Percentiles rank a stretch among this genome's conserved stretches.
phyloP scores from a whole-genome alignment of 192 early-diverging fungal genomes.

The Coemansia javaensis region DNA sequence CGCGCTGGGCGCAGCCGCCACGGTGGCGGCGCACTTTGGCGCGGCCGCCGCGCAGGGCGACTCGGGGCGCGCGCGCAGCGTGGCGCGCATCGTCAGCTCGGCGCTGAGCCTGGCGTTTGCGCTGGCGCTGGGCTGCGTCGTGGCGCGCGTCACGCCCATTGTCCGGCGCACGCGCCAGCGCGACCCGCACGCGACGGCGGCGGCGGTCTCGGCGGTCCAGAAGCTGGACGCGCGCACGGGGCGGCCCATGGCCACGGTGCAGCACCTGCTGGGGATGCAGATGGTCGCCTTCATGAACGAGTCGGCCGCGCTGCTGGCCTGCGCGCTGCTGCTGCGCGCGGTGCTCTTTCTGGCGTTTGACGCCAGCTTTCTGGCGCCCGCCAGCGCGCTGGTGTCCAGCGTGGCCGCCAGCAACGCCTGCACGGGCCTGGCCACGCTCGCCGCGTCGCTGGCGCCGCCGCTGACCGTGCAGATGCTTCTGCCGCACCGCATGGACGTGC shows the following conservation, averaged over 20 bases:
- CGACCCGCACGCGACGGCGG: constrained; percentile 20
- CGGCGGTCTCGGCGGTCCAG: constrained; percentile 14
- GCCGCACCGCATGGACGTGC: constrained; percentile 8
- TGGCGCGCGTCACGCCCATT: constrained; percentile 7
- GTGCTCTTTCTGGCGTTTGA: constrained; percentile 37
- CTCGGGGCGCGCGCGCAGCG: constrained; percentile 28
- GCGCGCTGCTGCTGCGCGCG: constrained; percentile 19
- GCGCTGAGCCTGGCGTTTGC: constrained; percentile 13
- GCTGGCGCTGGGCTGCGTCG: constrained; percentile 13
- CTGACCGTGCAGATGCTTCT: constrained; percentile 24
- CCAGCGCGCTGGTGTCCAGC: background rate
- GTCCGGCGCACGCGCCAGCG: constrained; percentile 14
- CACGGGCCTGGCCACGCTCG: constrained; percentile 33
- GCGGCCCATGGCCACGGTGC: constrained; percentile 16
- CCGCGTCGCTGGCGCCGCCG: constrained; percentile 19
- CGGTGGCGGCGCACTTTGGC: constrained; percentile 26
- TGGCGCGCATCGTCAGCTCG: constrained; percentile 20
- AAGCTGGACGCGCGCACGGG: constrained; percentile 13
- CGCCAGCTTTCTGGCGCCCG: constrained; percentile 37
- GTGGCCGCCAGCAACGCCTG: constrained; percentile 24
- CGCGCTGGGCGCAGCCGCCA: constrained; percentile 2
- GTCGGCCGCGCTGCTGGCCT: constrained; percentile 7
- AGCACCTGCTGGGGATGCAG: constrained; percentile 29
- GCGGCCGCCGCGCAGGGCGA: constrained; percentile 5
- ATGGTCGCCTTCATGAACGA: constrained; percentile 24